These are phyloP conservation scores for Sclerotinia sclerotiorum DNA, from an alignment of 2,329 filamentous ascomycete species.

Conservation along the genomic window DNA sequence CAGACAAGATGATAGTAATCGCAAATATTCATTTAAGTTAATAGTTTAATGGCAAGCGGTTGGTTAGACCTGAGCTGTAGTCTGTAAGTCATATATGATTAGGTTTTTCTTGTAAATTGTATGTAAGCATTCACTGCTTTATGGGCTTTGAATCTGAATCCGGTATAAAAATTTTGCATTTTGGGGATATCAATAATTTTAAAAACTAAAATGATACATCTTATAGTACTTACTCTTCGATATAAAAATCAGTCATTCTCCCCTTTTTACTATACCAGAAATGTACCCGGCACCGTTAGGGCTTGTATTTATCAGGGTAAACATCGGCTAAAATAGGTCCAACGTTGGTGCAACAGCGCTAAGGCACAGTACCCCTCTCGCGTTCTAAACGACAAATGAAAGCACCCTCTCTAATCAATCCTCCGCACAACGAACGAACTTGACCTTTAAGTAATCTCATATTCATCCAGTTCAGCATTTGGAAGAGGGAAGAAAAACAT, in stretches of 20 bases:
- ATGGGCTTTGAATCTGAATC: neutral
- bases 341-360: neutral
- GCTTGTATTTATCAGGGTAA: no score
- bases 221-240: no score
- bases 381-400: neutral
- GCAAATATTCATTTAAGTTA: neutral
- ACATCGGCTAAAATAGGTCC: neutral
- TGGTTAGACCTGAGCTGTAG: neutral
- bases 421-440: slow-evolving; percentile 1
- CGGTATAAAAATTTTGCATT: no score
- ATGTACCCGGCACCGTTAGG: no score
- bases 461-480: neutral
- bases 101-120: neutral
- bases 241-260: no score
- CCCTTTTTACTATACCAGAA: no score
- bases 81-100: neutral
- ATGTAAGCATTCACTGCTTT: neutral
- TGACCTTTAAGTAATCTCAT: neutral
- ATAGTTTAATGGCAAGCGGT: neutral
- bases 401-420: slow-evolving; percentile 4
- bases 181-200: no score
- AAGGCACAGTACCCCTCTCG: neutral
- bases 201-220: no score
- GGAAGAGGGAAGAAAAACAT: neutral
- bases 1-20: neutral